Percentiles rank a stretch among this genome's conserved stretches.
phyloP scores from a whole-genome alignment of 2,329 filamentous ascomycete genomes.

The Ophiostoma perfectum region DNA sequence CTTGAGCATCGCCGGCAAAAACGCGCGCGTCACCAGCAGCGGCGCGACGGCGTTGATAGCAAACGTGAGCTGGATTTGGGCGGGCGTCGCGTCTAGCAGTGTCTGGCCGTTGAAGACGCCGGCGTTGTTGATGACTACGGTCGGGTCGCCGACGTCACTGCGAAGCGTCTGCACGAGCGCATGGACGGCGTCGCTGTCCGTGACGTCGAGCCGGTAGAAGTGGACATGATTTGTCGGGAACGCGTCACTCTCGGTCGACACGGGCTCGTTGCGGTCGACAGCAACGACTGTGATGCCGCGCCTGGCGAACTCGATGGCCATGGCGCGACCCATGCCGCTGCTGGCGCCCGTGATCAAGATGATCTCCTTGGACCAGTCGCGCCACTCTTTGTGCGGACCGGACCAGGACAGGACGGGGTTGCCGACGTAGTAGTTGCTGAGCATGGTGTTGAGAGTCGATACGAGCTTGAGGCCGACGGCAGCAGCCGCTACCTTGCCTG shows the following conservation, averaged over 20 bases:
- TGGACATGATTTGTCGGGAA: not conserved
- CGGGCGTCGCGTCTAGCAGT: constrained; percentile 50
- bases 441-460: constrained; percentile 13
- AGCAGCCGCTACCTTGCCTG: not conserved
- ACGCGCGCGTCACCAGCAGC: constrained; percentile 56
- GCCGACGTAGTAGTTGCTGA: constrained; percentile 14
- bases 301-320: constrained; percentile 61
- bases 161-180: not conserved
- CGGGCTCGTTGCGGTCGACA: constrained; percentile 65
- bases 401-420: constrained; percentile 17
- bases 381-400: not conserved
- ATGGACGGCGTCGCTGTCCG: constrained; percentile 16
- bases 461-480: constrained; percentile 9
- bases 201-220: not conserved
- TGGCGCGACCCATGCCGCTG: constrained; percentile 63
- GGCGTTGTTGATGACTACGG: constrained; percentile 68
- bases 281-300: constrained; percentile 55
- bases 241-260: constrained; percentile 34
- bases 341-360: constrained; percentile 71
- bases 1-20: constrained; percentile 59
- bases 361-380: constrained; percentile 37
- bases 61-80: constrained; percentile 48
- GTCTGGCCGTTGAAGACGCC: constrained; percentile 56
- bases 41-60: constrained; percentile 65
- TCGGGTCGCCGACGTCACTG: constrained; percentile 38